Base-by-base conservation (phyloP, 2,329 filamentous ascomycete genomes). In the Neopestalotiopsis clavispora region DNA sequence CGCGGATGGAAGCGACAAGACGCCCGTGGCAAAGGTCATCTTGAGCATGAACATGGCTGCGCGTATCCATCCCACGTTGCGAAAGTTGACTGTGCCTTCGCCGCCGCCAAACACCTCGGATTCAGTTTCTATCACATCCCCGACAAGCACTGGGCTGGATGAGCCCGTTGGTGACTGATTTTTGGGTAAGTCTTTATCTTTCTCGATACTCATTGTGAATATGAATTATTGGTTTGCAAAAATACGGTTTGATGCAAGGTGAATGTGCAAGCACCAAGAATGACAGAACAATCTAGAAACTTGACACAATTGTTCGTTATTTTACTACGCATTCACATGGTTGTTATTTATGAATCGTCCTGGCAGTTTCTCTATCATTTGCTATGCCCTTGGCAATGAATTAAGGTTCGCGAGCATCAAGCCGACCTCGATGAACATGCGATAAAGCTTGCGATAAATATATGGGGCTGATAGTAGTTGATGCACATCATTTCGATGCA, bases 41-140 rank as follows among this genome's bases (percentile, higher is more conserved):
- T 63, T 63, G 60, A 63, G 30, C 32, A 63, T 40, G 60, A 63
- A 40, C 30, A 63, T 63, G 32, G 38, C 60, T 4, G 60, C 60
- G 0, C 38, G 34, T 5, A 40, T 63, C 60, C 60, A 63, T 1
- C 32, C 30, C 17, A 63, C 60, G 2, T 38, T 63, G 10, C 60
- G 60, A n/a, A 63, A 63, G n/a, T 63, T 63, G 28, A 63, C 60
- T 7, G 32, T 32, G 5, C 38, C 60, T n/a, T 38, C 60, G 34
- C 32, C 38, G 20, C 38, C 32, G 20, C 38, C 38, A 42, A 63
- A 63, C 14, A 63, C 60, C 20, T 63, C 60, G 23, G 57, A 13
- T 13, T 59, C 57, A 23, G 57, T 34, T 4, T 59, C 57, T 4
- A 23, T 59, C 23, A 59, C 57, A 7, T n/a, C 23, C 3, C 57